These are phyloP conservation scores for Termitomyces sp. DNA, from an alignment of 768 basidiomycete genomes.

Conservation along the genomic window DNA sequence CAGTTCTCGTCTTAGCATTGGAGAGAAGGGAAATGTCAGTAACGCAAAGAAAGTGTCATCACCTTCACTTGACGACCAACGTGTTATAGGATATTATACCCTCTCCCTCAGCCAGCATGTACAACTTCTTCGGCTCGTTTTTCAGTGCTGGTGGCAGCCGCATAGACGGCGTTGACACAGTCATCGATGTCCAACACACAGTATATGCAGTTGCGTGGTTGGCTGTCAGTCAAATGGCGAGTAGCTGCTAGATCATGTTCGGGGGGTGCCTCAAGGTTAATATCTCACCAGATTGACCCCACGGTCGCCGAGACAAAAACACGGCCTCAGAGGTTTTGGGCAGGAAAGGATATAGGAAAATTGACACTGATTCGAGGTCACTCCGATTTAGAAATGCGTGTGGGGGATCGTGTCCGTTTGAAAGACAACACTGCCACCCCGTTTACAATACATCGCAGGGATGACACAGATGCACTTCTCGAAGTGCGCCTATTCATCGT, in stretches of 20 bases:
- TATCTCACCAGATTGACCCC: constrained; percentile 48
- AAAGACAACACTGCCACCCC: constrained; percentile 45
- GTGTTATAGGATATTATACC: constrained; percentile 62
- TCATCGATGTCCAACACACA: constrained; percentile 69
- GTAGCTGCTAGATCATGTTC: constrained; percentile 16
- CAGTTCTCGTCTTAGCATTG: constrained; percentile 68
- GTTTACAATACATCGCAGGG: constrained; percentile 56
- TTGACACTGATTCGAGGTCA: constrained; percentile 59
- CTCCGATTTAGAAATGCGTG: constrained; percentile 59
- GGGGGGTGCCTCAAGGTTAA: neutral
- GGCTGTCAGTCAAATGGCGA: constrained; percentile 80
- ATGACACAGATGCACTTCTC: constrained; percentile 37
- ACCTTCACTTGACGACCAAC: constrained; percentile 1
- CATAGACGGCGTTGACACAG: constrained; percentile 48
- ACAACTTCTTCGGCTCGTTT: constrained; percentile 41
- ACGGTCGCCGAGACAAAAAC: constrained; percentile 47
- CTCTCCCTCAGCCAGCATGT: constrained; percentile 37
- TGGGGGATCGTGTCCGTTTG: constrained; percentile 68
- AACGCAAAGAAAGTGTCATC: constrained; percentile 11
- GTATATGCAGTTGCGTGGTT: constrained; percentile 83
- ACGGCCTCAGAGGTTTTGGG: constrained; percentile 77
- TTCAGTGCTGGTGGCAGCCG: constrained; percentile 33
- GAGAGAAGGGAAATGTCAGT: constrained; percentile 70
- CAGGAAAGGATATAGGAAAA: constrained; percentile 53
- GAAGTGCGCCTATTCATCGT: constrained; percentile 58